Evolutionary conservation across 2,329 filamentous ascomycete species (phyloP).

Genomic region (Fusarium hainanense): DNA sequence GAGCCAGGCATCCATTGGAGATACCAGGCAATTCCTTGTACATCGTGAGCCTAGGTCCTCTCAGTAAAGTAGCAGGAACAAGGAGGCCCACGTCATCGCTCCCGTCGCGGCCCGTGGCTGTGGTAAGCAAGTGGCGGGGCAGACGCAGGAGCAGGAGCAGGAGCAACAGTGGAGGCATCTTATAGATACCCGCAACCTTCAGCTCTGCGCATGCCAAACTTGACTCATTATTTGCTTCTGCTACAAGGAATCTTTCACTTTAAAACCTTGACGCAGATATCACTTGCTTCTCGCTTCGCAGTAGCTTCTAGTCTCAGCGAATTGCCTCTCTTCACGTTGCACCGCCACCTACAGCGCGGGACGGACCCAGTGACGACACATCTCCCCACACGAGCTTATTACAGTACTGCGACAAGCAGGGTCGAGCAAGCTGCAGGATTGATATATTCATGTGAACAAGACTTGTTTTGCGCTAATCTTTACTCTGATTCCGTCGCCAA

Average conservation of each 20-base stretch:
- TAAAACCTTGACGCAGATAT: not conserved
- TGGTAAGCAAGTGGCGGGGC: conserved; percentile 37
- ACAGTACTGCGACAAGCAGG: conserved; percentile 10
- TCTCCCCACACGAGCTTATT: conserved; percentile 33
- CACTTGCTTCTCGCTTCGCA: not conserved
- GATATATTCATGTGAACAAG: not conserved
- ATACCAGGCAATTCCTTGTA: not conserved
- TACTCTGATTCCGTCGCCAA: not conserved
- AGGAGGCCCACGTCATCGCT: conserved; percentile 43
- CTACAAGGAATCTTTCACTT: not conserved
- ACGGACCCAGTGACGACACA: conserved; percentile 45
- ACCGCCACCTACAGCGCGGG: conserved; percentile 37
- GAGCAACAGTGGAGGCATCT: conserved; percentile 12
- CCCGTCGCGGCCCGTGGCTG: conserved; percentile 43
- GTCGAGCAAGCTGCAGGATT: conserved; percentile 10
- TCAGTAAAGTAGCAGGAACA: not conserved
- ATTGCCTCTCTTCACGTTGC: conserved; percentile 22
- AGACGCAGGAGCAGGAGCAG: not conserved
- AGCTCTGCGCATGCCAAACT: conserved; percentile 26
- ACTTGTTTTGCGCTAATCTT: not conserved
- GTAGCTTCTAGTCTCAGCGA: conserved; percentile 8
- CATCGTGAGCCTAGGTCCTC: not conserved
- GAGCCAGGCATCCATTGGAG: not conserved
- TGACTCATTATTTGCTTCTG: conserved; percentile 9
- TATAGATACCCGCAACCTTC: conserved; percentile 10